These are phyloP conservation scores for Corniculantispora saksenae DNA, from an alignment of 2,329 filamentous ascomycete species.

Conservation along the genomic window DNA sequence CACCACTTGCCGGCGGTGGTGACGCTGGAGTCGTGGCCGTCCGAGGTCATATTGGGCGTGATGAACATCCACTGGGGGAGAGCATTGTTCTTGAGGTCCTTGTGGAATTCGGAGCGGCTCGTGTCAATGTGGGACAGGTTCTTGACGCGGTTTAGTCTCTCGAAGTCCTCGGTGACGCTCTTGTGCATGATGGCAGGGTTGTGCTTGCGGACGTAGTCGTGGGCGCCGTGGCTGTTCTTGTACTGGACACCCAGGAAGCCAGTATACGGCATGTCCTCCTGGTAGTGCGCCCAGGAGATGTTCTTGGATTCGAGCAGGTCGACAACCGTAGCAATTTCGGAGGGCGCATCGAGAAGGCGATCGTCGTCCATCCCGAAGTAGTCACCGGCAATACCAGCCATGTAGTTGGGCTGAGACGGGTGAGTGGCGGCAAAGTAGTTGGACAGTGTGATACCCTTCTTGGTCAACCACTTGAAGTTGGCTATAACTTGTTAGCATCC, in stretches of 20 bases:
- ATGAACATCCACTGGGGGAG: constrained; percentile 75
- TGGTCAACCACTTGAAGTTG: constrained; percentile 31
- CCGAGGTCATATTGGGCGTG: constrained; percentile 73
- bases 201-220: constrained; percentile 83
- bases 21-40: constrained; percentile 76
- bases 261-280: constrained; percentile 75
- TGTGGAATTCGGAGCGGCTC: constrained; percentile 58
- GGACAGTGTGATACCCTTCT: constrained; percentile 32
- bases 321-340: constrained; percentile 65
- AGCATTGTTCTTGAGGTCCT: constrained; percentile 61
- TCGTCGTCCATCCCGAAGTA: constrained; percentile 66
- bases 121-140: constrained; percentile 54
- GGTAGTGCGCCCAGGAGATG: constrained; percentile 71
- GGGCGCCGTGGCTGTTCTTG: constrained; percentile 64
- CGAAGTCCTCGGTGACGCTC: constrained; percentile 58
- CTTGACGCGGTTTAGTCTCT: constrained; percentile 69
- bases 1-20: constrained; percentile 70
- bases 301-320: constrained; percentile 66
- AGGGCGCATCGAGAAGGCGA: constrained; percentile 53
- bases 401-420: constrained; percentile 69
- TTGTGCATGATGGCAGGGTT: constrained; percentile 69
- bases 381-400: constrained; percentile 61
- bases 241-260: constrained; percentile 68
- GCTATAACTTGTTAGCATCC: constrained; percentile 19
- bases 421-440: constrained; percentile 58